Base-by-base conservation (phyloP, 164 flowering plant species). In the Liriodendron chinense region DNA sequence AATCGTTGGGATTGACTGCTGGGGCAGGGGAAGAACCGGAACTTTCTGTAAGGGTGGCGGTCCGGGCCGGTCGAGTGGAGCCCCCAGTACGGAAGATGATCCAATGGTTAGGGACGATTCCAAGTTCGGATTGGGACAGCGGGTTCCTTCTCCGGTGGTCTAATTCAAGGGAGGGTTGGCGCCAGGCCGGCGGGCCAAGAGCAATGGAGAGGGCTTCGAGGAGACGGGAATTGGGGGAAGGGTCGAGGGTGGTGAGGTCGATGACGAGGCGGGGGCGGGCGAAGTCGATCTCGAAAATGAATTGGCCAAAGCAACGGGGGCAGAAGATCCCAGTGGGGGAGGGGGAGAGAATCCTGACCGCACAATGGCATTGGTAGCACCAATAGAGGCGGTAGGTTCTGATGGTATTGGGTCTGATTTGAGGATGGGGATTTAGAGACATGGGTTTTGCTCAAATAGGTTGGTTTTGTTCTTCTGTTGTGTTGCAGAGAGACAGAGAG, bases 251-350 rank as follows among this genome's bases (percentile, higher is more conserved):
- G 14, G 90, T 80, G 80, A 85, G 82, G 23, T 85, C 82, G 1
- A 76, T 24, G 16, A 85, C 16, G 3, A 79, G 74, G 12, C 87
- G 70, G 0, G 90, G 91, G 69, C 83, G 80, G 7, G 78, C 22
- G 6, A 67, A 34, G 61, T 89, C 80, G n/a, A 89, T 76, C 75
- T 91, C 97, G 13, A 48, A 8, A 20, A 95, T 69, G 66, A 95
- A 95, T 14, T 86, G 87, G 18, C 92, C 89, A 6, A 78, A 80
- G 77, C 98, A 95, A 5, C 92, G 91, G 3, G 98, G 98, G 73
- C 98, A 93, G 22, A 75, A 12, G 66, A 86, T 74, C n/a, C 85
- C 86, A 1, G 90, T 74, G 0, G 91, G 80, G 73, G 80, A 78
- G 1, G 72, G 48, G 1, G 90, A 9, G 7, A 86, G 78, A 22